Percentiles rank a stretch among this genome's conserved stretches.
phyloP scores from a whole-genome alignment of 495 filamentous ascomycete species.

The Penicillium verhagenii region DNA sequence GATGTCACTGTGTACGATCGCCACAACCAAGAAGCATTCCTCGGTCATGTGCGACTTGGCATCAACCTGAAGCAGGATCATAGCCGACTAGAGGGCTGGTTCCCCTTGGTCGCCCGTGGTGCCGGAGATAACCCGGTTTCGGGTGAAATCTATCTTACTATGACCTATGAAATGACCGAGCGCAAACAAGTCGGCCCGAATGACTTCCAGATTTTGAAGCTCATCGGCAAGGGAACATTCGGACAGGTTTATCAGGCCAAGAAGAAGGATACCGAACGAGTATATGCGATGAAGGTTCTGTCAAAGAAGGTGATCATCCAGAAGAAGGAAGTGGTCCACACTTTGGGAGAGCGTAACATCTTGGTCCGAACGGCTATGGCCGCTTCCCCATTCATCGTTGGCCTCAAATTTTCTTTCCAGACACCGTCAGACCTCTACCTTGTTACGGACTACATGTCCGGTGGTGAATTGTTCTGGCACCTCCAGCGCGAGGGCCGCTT shows the following conservation, averaged over 20 bases:
- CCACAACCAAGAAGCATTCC: conserved; percentile 78
- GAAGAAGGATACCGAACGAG: conserved; percentile 92
- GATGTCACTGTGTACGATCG: conserved; percentile 95
- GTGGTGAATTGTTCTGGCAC: conserved; percentile 98
- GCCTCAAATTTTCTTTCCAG: conserved; percentile 98
- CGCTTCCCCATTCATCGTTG: conserved; percentile 96
- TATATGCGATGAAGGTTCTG: conserved; percentile 98
- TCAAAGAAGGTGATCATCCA: conserved; percentile 99
- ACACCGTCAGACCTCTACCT: conserved; percentile 95
- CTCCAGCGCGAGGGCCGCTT: conserved; percentile 97
- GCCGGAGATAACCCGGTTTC: conserved; percentile 68
- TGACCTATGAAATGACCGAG: conserved; percentile 83
- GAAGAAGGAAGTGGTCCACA: conserved; percentile 98
- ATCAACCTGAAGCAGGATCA: conserved; percentile 66
- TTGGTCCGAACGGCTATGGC: conserved; percentile 93
- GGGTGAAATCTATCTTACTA: conserved; percentile 87
- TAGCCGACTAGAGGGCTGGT: conserved; percentile 78
- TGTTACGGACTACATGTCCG: conserved; percentile 99
- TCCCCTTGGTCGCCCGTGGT: conserved; percentile 67
- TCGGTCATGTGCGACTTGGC: conserved; percentile 83
- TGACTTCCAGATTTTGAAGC: conserved; percentile 91
- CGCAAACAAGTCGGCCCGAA: conserved; percentile 94
- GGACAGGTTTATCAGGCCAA: conserved; percentile 99
- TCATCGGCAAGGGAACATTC: conserved; percentile 98
- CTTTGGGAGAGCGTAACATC: conserved; percentile 94